phyloP scores from a whole-genome alignment of 1,284 basidiomycete species.

The Lignosus rhinocerotis region DNA sequence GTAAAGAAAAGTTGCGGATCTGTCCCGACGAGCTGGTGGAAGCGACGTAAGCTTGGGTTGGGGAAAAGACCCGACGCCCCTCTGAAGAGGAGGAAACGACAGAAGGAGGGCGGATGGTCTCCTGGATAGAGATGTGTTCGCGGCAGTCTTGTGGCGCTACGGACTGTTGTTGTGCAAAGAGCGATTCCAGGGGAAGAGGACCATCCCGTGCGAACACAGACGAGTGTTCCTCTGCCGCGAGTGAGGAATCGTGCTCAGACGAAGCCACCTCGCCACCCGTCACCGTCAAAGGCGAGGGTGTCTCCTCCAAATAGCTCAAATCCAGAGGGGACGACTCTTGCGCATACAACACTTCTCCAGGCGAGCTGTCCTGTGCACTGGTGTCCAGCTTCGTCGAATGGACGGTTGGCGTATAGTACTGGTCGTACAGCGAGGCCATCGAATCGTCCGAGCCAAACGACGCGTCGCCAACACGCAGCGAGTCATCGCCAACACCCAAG shows the following conservation, averaged over 20 bases:
- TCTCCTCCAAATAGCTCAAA: neutral
- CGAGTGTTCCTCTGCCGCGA: neutral
- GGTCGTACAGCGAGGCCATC: constrained; percentile 23
- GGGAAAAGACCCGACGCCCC: constrained; percentile 13
- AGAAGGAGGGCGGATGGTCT: neutral
- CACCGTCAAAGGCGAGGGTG: neutral
- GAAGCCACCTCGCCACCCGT: neutral
- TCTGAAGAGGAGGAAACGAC: neutral
- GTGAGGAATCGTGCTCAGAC: neutral
- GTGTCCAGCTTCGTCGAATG: constrained; percentile 5
- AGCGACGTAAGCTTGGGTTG: neutral
- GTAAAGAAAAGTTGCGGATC: constrained; percentile 11
- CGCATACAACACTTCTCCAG: neutral
- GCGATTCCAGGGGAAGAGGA: neutral
- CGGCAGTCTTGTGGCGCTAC: neutral
- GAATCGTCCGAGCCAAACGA: constrained; percentile 23
- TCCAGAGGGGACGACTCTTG: neutral
- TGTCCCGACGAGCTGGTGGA: constrained; percentile 2
- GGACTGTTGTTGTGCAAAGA: neutral
- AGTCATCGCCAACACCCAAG: constrained; percentile 4
- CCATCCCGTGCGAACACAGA: neutral
- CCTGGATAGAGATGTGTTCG: neutral
- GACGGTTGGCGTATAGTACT: constrained; percentile 22
- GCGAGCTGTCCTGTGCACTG: neutral
- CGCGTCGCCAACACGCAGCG: constrained; percentile 12